These are phyloP conservation scores for Amylostereum chailletii DNA, from an alignment of 1,284 basidiomycete species.

Conservation along the genomic window DNA sequence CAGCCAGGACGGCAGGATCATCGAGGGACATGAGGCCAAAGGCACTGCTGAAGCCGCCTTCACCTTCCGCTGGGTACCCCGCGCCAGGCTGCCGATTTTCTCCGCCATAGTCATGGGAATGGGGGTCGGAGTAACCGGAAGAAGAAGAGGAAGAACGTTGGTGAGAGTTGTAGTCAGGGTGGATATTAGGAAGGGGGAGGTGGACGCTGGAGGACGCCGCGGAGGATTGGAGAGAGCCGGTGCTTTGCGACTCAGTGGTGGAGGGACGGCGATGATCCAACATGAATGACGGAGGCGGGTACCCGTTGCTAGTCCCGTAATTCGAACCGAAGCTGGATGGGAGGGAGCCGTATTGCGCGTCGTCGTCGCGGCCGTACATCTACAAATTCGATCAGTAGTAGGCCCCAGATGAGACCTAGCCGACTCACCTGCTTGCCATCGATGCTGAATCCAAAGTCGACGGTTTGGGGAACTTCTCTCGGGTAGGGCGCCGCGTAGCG, in stretches of 20 bases:
- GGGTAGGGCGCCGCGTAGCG: conserved; percentile 1
- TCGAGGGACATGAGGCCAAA: conserved; percentile 68
- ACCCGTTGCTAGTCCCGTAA: background rate
- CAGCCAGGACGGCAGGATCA: conserved; percentile 55
- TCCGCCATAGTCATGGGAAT: no score
- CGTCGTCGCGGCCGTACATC: background rate
- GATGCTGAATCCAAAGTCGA: background rate
- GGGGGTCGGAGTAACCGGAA: background rate
- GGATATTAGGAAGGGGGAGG: conserved; percentile 22
- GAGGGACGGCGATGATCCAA: conserved; percentile 4
- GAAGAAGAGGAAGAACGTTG: conserved; percentile 1
- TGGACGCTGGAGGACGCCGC: conserved; percentile 33
- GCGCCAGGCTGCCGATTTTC: background rate
- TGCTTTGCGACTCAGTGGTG: conserved; percentile 1
- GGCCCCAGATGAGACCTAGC: background rate
- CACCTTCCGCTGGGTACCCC: conserved; percentile 2
- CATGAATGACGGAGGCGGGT: background rate
- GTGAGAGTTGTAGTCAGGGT: background rate
- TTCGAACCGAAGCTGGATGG: background rate
- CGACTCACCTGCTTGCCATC: background rate
- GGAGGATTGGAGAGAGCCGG: conserved; percentile 23
- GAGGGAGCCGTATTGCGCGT: conserved; percentile 1
- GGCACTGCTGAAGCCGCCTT: conserved; percentile 45
- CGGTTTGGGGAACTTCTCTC: background rate
- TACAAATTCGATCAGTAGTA: background rate